Conservation (phyloP, 768 basidiomycete species). For the Russula olivacea region DNA sequence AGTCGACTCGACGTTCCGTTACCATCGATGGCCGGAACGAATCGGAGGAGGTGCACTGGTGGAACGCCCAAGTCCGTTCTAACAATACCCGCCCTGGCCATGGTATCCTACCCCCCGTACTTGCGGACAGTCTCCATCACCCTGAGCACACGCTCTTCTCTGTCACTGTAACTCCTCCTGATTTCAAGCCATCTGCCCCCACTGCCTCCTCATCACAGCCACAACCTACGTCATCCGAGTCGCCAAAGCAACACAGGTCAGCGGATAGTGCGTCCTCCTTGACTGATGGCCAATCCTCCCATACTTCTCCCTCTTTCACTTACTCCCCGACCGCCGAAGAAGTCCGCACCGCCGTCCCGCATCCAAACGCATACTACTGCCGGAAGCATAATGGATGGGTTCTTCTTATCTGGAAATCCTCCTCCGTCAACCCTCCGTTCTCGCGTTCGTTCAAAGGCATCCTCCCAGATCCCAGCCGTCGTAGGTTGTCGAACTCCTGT, state of each 20-base stretch:
- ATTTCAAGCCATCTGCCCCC: conserved; percentile 28
- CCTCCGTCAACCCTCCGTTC: conserved; percentile 55
- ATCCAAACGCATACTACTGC: conserved; percentile 80
- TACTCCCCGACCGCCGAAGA: conserved; percentile 53
- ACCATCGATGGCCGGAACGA: conserved; percentile 55
- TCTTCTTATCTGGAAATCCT: conserved; percentile 62
- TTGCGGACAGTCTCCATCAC: conserved; percentile 64
- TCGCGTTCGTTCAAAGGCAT: conserved; percentile 46
- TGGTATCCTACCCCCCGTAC: conserved; percentile 61
- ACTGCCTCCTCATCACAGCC: conserved; percentile 28
- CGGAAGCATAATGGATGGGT: conserved; percentile 81
- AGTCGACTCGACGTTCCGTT: conserved; percentile 30
- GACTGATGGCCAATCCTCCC: conserved; percentile 23
- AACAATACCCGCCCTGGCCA: conserved; percentile 53
- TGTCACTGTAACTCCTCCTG: conserved; percentile 42
- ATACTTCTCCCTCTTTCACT: conserved; percentile 26
- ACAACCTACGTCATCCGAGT: conserved; percentile 16
- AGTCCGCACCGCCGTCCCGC: conserved; percentile 63
- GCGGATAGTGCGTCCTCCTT: conserved; percentile 8
- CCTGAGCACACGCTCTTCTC: conserved; percentile 66
- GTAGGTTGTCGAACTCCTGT: conserved; percentile 49
- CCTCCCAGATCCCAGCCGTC: conserved; percentile 49
- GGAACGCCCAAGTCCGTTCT: conserved; percentile 48
- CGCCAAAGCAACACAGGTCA: conserved; percentile 5
- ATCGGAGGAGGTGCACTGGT: conserved; percentile 64